Percentiles rank a stretch among this genome's conserved stretches.
phyloP scores from a whole-genome alignment of 2,329 filamentous ascomycete genomes.

The Gremmenia infestans region DNA sequence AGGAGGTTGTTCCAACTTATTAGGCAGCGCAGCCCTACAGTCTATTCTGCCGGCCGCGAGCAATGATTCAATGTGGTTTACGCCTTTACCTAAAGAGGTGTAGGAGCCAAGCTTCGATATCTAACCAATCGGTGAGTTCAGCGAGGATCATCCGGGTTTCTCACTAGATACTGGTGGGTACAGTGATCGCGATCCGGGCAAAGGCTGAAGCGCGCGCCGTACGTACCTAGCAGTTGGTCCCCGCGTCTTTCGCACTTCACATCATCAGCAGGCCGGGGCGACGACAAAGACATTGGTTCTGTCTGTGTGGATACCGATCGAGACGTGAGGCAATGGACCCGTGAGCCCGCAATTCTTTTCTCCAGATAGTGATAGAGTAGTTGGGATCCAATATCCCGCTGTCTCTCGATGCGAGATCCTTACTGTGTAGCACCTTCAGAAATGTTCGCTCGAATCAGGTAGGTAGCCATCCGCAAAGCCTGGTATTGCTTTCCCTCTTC shows the following conservation, averaged over 20 bases:
- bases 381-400: not conserved
- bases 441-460: slow-evolving; percentile 30
- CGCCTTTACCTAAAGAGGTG: too few species aligned
- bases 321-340: slow-evolving; percentile 1
- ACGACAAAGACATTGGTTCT: not conserved
- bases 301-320: not conserved
- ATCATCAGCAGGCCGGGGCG: not conserved
- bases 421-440: slow-evolving; percentile 15
- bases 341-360: not conserved
- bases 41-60: too few species aligned
- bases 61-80: too few species aligned
- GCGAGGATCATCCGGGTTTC: too few species aligned
- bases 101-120: too few species aligned
- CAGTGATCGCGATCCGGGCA: not conserved
- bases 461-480: slow-evolving; percentile 6
- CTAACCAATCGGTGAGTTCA: too few species aligned
- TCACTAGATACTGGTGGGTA: too few species aligned
- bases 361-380: not conserved
- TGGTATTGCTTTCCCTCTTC: not conserved
- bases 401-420: slow-evolving; percentile 13
- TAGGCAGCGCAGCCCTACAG: too few species aligned
- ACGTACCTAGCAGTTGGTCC: not conserved
- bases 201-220: not conserved
- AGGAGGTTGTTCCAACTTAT: too few species aligned
- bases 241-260: slow-evolving; percentile 2